These are phyloP conservation scores for Chenopodium album DNA, from an alignment of 148 eudicot species.

Conservation along the genomic window DNA sequence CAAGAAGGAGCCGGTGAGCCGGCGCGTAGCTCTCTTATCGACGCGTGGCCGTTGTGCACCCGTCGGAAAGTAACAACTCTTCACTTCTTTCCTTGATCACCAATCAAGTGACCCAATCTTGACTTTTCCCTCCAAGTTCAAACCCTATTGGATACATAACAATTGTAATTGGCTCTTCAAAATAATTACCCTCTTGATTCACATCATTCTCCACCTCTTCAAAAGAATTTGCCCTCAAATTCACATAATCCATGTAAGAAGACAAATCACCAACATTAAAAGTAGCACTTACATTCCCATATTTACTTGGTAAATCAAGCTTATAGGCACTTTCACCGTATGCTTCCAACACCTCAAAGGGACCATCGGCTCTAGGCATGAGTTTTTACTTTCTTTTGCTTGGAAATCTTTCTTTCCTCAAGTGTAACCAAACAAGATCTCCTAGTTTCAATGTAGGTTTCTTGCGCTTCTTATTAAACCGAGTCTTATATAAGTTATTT, in stretches of 20 bases:
- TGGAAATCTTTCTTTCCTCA: background rate
- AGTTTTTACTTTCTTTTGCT: background rate
- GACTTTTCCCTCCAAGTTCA: no score
- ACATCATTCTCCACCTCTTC: background rate
- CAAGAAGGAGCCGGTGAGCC: no score
- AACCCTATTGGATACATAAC: no score
- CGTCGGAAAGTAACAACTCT: no score
- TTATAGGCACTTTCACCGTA: background rate
- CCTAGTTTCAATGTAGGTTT: background rate
- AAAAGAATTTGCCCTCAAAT: background rate
- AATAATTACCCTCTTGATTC: background rate
- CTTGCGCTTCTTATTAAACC: background rate
- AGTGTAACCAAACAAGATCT: background rate
- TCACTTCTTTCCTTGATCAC: no score
- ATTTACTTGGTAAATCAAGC: background rate
- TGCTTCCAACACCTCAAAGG: background rate
- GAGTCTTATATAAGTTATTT: background rate
- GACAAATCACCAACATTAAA: background rate
- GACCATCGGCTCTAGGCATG: background rate
- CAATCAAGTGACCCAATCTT: no score
- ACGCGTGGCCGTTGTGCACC: no score
- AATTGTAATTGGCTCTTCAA: no score
- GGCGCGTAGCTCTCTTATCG: no score
- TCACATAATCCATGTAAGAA: background rate
- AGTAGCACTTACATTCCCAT: background rate